Base-by-base conservation (phyloP, 345 rosid species). In the Tarenaya hassleriana region DNA sequence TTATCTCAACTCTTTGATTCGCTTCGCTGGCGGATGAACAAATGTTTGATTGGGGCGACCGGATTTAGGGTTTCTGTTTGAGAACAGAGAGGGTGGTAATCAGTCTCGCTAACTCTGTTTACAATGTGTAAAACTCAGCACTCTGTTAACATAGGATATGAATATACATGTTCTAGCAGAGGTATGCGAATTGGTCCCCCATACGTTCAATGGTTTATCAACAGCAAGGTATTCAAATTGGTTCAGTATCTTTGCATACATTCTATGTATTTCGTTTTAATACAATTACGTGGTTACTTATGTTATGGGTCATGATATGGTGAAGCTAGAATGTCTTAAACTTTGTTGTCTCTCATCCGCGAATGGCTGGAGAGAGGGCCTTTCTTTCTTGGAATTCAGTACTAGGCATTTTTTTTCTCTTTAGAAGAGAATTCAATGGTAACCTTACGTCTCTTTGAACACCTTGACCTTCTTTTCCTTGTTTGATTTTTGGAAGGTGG, bases 141-240 rank as follows among this genome's bases (percentile, higher is more conserved):
- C n/a, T n/a, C n/a, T n/a, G n/a, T n/a, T n/a, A n/a, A n/a, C n/a
- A n/a, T n/a, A n/a, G n/a, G n/a, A n/a, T n/a, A n/a, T n/a, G n/a
- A n/a, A n/a, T n/a, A n/a, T n/a, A n/a, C n/a, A 63, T 92, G 95
- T 71, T 87, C 85, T 3, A 85, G 80, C 73, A 79, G 98, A 78
- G 81, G 94, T 19, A 92, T 92, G 98, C 84, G 96, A 3, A 83
- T 88, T 16, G 96, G 95, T 63, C 84, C 94, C 51, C 95, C 98
- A 43, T 84, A 85, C 88, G 66, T 74, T 90, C 2, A 84, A 82
- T 55, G 85, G 79, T 45, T 91, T n/a, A n/a, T n/a, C n/a, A 76
- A 74, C 98, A 81, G 58, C 87, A 77, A 59, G 74, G 73, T 66
- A 34, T 19, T 48, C 16, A 3, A 19, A 13, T 51, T 0, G 4